Percentiles rank a stretch among this genome's conserved stretches.
phyloP scores from a whole-genome alignment of 1,284 basidiomycete species.

The Trichosporon sp. region DNA sequence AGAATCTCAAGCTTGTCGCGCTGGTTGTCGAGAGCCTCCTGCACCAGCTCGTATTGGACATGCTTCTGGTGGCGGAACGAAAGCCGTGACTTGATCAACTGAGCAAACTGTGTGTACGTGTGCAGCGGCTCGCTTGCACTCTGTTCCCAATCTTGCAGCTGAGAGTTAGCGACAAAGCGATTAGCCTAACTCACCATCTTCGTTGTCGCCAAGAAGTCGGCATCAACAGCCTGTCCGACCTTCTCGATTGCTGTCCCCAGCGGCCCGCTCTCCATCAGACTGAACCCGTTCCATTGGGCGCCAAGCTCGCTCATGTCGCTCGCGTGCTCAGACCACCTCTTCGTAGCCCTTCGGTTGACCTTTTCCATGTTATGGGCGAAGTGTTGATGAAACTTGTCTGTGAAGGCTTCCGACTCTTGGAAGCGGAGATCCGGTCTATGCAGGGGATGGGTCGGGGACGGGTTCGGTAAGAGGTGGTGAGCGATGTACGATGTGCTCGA shows the following conservation, averaged over 20 bases:
- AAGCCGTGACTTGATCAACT: conserved; percentile 90
- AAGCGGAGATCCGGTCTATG: conserved; percentile 90
- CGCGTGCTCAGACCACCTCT: conserved; percentile 90
- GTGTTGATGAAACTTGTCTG: conserved; percentile 92
- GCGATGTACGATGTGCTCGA: conserved; percentile 53
- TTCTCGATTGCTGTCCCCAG: conserved; percentile 54
- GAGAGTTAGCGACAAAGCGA: conserved; percentile 25
- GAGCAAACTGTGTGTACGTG: conserved; percentile 92
- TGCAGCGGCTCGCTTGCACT: conserved; percentile 94
- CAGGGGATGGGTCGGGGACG: conserved; percentile 80
- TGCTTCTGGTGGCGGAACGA: conserved; percentile 97
- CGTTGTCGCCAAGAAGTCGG: conserved; percentile 89
- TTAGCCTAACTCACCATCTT: conserved; percentile 65
- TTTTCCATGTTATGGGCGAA: conserved; percentile 91
- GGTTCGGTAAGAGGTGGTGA: conserved; percentile 70
- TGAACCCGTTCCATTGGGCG: conserved; percentile 92
- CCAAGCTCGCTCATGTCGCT: conserved; percentile 94
- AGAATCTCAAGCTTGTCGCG: conserved; percentile 84
- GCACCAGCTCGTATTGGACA: conserved; percentile 95
- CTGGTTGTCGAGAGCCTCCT: conserved; percentile 85
- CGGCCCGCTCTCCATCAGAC: conserved; percentile 64
- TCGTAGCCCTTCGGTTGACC: conserved; percentile 85
- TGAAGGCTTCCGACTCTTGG: conserved; percentile 93
- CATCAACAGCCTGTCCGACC: conserved; percentile 88
- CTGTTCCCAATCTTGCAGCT: conserved; percentile 89